Evolutionary conservation across 495 filamentous ascomycete species (phyloP), one percentile per base, ranked within the genome.

Genomic region (Cairneyella variabilis): DNA sequence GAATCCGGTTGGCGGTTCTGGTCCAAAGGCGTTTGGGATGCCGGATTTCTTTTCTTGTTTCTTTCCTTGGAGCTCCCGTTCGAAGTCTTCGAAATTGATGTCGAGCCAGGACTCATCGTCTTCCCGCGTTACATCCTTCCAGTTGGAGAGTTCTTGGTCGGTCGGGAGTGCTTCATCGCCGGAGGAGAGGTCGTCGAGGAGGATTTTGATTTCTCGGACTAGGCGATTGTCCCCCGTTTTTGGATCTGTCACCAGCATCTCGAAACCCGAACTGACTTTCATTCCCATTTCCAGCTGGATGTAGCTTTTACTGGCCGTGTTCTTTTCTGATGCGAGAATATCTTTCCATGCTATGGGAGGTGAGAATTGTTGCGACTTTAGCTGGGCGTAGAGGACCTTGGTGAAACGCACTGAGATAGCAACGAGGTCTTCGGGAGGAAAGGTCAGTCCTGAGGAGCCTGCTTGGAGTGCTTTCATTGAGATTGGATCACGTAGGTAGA

Each of bases 91-190:
- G 61, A 88, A 97, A 58, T 90, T 83, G 48, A 98, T 91, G 63
- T 97, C 86, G 53, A 98, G 71, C 93, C 93, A 98, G n/a, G 76
- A 75, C 55, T 97, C 95, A 58, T 87, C 78, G 53, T 98, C 95
- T 26, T 89, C 82, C 26, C 63, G 67, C 18, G 69, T 66, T 6
- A 75, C 75, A 26, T 70, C 63, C n/a, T 70, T 51, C 93, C 93
- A 97, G 0, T 49, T 18, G 25, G 67, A 66, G 16, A 97, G 88
- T 39, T 95, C 90, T 12, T 76, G 69, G 62, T 95, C 79, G 0
- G 77, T 79, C 5, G 92, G 92, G 0, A 96, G 71, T 4, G 60
- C 55, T 12, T 73, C 69, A 28, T 77, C 73, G 17, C 54, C 57
- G 5, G 47, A 14, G 14, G 26, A 30, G 16, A 95, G 56, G 61